Percentiles rank a stretch among this genome's conserved stretches.
Conservation (phyloP, 2,329 filamentous ascomycete species). For the Diaporthe destruens region DNA sequence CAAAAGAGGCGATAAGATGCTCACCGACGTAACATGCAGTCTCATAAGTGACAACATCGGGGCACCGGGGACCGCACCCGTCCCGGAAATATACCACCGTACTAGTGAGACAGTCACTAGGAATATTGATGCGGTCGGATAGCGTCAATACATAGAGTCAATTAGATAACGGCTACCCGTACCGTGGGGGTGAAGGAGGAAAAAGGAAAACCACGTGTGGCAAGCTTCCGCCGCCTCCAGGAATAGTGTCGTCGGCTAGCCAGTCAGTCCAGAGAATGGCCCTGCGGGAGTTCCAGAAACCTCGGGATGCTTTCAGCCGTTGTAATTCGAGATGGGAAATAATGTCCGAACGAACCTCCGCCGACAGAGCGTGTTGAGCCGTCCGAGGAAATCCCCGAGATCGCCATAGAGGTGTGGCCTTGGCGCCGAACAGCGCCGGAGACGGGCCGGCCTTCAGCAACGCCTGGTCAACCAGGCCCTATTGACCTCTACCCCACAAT, state of each 20-base stretch:
- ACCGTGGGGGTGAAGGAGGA: background rate
- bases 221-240: slow-evolving; percentile 17
- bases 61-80: background rate
- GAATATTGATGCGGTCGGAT: slow-evolving; percentile 1
- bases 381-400: background rate
- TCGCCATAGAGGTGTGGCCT: background rate
- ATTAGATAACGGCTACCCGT: background rate
- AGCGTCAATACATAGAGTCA: slow-evolving; percentile 1
- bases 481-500: background rate
- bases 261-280: background rate
- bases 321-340: background rate
- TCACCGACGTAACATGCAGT: slow-evolving; percentile 5
- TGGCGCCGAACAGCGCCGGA: background rate
- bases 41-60: background rate
- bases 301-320: background rate
- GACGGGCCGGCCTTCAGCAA: background rate
- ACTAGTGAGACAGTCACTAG: background rate
- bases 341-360: background rate
- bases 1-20: background rate
- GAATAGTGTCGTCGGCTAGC: background rate
- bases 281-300: background rate
- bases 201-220: background rate
- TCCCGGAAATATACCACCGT: background rate
- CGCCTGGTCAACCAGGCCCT: too few relatives aligned
- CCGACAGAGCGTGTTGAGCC: background rate